A percentile compares a stretch with the other conserved stretches of the same genome.
Evolutionary conservation across 2,329 filamentous ascomycete genomes (phyloP).

Genomic region (Magnaporthiopsis rhizophila): DNA sequence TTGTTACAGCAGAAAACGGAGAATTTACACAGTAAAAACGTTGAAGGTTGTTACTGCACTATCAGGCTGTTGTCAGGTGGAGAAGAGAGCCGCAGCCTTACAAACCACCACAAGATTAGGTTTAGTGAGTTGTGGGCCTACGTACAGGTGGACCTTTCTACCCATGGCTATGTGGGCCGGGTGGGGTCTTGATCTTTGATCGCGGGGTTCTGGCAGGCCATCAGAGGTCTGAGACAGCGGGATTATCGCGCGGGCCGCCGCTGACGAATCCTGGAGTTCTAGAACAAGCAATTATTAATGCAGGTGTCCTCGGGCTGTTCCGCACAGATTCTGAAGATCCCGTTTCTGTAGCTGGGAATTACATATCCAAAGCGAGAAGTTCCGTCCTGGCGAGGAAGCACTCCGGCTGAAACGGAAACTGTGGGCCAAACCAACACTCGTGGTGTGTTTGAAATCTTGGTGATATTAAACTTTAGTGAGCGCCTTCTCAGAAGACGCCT

Average conservation of each 20-base stretch:
- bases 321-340: neutral
- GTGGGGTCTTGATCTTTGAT: neutral
- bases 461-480: neutral
- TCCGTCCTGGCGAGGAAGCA: no score
- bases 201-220: neutral
- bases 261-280: slow-evolving; percentile 11
- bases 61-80: no score
- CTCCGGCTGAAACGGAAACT: neutral
- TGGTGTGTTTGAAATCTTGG: neutral
- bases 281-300: slow-evolving; percentile 14
- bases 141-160: no score
- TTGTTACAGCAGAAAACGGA: no score
- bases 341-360: neutral
- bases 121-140: neutral
- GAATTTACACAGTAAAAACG: no score
- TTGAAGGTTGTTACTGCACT: no score
- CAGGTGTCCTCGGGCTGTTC: neutral
- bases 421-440: neutral
- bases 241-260: slow-evolving; percentile 6
- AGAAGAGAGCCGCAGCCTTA: neutral
- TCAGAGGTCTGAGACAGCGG: neutral
- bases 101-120: neutral
- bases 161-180: no score
- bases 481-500: slow-evolving; percentile 12
- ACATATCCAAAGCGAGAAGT: neutral